Evolutionary conservation across 1,139 yeast species (phyloP).

Genomic region (Ogataea hybrid): DNA sequence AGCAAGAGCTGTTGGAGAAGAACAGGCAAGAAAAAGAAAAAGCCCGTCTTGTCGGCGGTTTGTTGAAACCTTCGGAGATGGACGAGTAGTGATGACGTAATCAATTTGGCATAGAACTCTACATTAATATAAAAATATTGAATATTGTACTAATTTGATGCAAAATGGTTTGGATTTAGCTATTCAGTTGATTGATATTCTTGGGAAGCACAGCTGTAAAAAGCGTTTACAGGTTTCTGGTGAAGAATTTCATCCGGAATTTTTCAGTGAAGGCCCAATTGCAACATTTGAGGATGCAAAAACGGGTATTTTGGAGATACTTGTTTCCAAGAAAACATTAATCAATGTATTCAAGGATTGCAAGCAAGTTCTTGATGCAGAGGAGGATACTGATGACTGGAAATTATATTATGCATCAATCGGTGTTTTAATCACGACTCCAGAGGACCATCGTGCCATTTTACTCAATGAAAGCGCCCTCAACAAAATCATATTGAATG

Average conservation of each 20-base stretch:
- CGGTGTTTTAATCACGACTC: slow-evolving; percentile 39
- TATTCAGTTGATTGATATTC: slow-evolving; percentile 3
- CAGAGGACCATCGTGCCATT: slow-evolving; percentile 39
- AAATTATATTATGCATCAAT: slow-evolving; percentile 26
- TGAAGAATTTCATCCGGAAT: neutral
- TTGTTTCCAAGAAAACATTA: slow-evolving; percentile 16
- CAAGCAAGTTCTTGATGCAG: slow-evolving; percentile 8
- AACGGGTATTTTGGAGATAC: slow-evolving; percentile 16
- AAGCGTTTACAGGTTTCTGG: slow-evolving; percentile 4
- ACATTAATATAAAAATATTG: neutral
- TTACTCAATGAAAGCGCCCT: slow-evolving; percentile 31
- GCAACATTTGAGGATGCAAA: slow-evolving; percentile 12
- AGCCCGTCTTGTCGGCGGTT: slow-evolving; percentile 88
- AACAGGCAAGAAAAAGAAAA: slow-evolving; percentile 70
- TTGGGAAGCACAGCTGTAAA: neutral
- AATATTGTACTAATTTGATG: neutral
- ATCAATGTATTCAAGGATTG: slow-evolving; percentile 21
- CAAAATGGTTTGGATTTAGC: slow-evolving; percentile 2
- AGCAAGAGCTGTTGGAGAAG: slow-evolving; percentile 69
- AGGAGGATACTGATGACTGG: neutral
- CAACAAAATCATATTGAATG: slow-evolving; percentile 1
- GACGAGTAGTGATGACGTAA: slow-evolving; percentile 48
- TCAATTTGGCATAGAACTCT: slow-evolving; percentile 3
- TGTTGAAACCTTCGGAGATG: slow-evolving; percentile 94
- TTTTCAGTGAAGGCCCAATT: slow-evolving; percentile 5